These are phyloP conservation scores for Colletotrichum sp. DNA, from an alignment of 2,329 filamentous ascomycete genomes.

Conservation along the genomic window DNA sequence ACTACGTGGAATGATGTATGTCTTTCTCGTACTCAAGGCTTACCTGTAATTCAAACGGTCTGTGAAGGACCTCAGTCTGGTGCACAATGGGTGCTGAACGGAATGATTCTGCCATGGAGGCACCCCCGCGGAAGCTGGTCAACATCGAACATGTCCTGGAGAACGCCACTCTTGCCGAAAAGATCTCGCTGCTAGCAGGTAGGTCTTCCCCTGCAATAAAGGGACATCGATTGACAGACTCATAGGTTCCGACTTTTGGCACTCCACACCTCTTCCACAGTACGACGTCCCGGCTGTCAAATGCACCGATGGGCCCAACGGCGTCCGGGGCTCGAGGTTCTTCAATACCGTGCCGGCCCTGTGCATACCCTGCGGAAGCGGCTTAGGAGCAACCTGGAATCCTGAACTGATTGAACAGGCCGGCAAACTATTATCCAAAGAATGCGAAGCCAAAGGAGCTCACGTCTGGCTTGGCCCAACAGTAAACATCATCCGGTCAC, in stretches of 20 bases:
- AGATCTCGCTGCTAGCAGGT: conserved; percentile 59
- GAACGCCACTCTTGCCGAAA: conserved; percentile 56
- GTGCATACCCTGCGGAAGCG: conserved; percentile 64
- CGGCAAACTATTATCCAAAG: conserved; percentile 55
- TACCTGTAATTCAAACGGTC: background rate
- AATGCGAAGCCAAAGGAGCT: conserved; percentile 60
- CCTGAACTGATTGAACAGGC: conserved; percentile 53
- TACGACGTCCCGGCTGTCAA: conserved; percentile 69
- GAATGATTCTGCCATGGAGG: background rate
- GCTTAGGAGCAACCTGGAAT: conserved; percentile 64
- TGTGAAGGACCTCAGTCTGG: background rate
- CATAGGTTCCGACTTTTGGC: conserved; percentile 71
- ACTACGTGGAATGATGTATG: background rate
- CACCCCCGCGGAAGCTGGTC: conserved; percentile 27
- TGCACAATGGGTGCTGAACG: background rate
- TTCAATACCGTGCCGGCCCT: conserved; percentile 66
- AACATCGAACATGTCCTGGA: conserved; percentile 59
- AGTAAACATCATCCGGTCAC: conserved; percentile 66
- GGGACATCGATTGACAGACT: too few relatives aligned
- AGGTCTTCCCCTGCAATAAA: background rate
- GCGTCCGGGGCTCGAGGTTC: conserved; percentile 70
- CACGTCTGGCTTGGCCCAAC: conserved; percentile 66
- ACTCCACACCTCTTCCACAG: conserved; percentile 64
- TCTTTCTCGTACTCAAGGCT: background rate
- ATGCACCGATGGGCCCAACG: conserved; percentile 73